Base-by-base conservation (phyloP, 345 rosid species). In the Eucalyptus rudis region DNA sequence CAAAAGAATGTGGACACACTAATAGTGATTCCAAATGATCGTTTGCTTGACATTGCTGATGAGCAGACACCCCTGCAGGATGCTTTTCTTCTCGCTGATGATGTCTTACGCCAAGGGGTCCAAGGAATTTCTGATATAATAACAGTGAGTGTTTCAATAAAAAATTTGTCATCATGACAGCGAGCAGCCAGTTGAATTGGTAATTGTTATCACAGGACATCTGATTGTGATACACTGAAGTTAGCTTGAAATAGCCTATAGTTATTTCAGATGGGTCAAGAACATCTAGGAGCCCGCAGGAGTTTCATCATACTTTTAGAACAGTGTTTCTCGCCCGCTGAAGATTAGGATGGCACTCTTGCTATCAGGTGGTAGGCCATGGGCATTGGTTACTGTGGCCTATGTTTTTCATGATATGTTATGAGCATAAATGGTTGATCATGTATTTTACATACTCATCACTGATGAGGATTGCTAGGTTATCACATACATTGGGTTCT, bases 101-200 rank as follows among this genome's bases (percentile, higher is more conserved):
- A 97, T 92, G 99, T 97, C 89, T 91, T 97, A 88, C 97, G 98
- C 86, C 99, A 97, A 93, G 99, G 99, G n/a, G 99, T 97, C 71
- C 99, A 97, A 92, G 99, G 99, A 92, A 97, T 97, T 88, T 96
- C 99, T 13, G 99, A 97, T 92, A 97, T 97, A 88, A 97, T 97
- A 88, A 97, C 98, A 64, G 99, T 97, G 89, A 91, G 97, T 94
- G 52, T 64, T 87, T 87, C 83, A 4, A 50, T 31, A n/a, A 44
- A 49, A 84, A 85, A 51, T 49, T 45, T 49, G 79, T 49, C 59
- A 44, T 24, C 59, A 22, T 7, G 49, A 49, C 49, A 33, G 6
- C 6, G 6, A 49, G 17, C 50, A 47, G 49, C 49, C 33, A 52
- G 58, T 27, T 76, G 47, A 20, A 76, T 20, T 0, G 2, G 47